Percentiles rank a stretch among this genome's conserved stretches.
Conservation (phyloP, 805 yeast genomes). For the Candida ipomoeae region DNA sequence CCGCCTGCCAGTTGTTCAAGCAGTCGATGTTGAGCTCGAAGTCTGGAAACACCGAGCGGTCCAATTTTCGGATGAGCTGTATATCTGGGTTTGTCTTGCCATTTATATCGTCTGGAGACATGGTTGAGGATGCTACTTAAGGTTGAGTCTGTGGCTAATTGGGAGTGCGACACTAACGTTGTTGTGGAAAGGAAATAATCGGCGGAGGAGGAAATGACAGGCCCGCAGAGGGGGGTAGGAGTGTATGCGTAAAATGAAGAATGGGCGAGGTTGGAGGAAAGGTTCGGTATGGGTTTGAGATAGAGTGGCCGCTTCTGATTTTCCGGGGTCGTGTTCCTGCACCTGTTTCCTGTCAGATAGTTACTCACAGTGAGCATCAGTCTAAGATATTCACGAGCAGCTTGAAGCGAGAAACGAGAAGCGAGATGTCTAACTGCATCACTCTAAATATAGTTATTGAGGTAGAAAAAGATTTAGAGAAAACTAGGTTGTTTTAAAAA, state of each 20-base stretch:
- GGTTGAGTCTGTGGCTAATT: not conserved
- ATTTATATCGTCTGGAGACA: not conserved
- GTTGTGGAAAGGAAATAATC: not conserved
- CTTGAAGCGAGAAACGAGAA: not conserved
- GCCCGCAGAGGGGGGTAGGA: not conserved
- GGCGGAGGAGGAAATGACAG: not conserved
- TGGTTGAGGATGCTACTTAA: not conserved
- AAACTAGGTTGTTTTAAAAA: no score
- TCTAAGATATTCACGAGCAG: no score
- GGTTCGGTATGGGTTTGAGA: not conserved
- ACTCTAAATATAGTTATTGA: no score
- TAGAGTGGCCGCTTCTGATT: not conserved
- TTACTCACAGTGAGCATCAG: not conserved
- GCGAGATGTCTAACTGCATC: no score
- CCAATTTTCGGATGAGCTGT: conserved; percentile 3
- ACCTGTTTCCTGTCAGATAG: not conserved
- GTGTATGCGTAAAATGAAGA: not conserved
- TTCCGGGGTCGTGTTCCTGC: conserved; percentile 4
- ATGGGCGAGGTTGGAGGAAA: not conserved
- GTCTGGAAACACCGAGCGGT: conserved; percentile 17
- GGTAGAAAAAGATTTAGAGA: no score
- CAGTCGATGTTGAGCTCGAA: conserved; percentile 25
- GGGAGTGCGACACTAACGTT: not conserved
- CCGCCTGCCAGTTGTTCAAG: conserved; percentile 36
- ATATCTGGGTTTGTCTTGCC: conserved; percentile 1